Evolutionary conservation across 108 stramenopile species (phyloP), one percentile per base, ranked within the genome.

Genomic region (Phaeodactylum tricornutum): DNA sequence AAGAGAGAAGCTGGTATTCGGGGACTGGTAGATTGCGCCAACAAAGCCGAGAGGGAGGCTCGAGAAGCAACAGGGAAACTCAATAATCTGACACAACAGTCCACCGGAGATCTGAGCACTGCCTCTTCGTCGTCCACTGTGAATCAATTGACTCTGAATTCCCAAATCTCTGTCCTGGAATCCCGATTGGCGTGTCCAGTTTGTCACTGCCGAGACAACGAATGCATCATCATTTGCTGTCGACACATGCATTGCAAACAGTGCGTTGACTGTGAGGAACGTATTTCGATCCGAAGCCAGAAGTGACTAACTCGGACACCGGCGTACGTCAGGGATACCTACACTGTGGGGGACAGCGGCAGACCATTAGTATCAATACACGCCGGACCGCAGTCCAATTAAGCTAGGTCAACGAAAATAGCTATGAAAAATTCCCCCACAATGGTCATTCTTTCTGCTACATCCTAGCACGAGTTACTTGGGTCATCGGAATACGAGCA

Each of bases 201-300:
- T 15, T 95, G 94, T 62, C 84, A 92, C 44, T 62, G 66, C 11
- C 76, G 90, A 20, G 90, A 92, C 55, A 95, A 95, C 67, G 82
- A 81, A 22, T 73, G 72, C 55, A 88, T 89, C 40, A 56, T 95
- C 14, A 68, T 85, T 11, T 76, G 94, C 43, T 95, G 94, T 60
- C 62, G 79, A n/a, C 94, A 95, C 67, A 79, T 91, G 78, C 92
- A 92, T 56, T 95, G 94, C 62, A 79, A 70, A 46, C 67, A 81
- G n/a, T 95, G 94, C 39, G 81, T 95, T 22, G 85, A 90, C n/a
- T n/a, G n/a, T n/a, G n/a, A n/a, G n/a, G n/a, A n/a, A n/a, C n/a
- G n/a, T n/a, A n/a, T n/a, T n/a, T n/a, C n/a, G n/a, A n/a, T n/a
- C n/a, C n/a, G n/a, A n/a, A n/a, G n/a, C n/a, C n/a, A n/a, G n/a